Base-by-base conservation (phyloP, 768 basidiomycete genomes). In the Lactarius pseudohatsudake region DNA sequence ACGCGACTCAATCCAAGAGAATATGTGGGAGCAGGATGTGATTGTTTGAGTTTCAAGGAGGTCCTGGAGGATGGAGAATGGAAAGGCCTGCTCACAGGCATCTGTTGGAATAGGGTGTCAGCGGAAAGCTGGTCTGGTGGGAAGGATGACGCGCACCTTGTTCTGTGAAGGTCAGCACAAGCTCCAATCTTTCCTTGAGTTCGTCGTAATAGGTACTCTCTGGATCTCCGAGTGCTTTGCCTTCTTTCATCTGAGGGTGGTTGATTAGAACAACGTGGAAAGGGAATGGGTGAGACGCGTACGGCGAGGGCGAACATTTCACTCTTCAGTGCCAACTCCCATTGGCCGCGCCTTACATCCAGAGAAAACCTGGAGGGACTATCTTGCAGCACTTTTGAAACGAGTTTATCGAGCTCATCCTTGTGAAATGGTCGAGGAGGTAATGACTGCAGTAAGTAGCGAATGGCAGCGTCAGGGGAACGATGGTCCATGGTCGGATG, bases 21-120 rank as follows among this genome's bases (percentile, higher is more conserved):
- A 94, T 28, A 96, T 85, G 69, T 90, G 87, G 11, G 91, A 91
- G 73, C 94, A 95, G 20, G 91, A 93, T 1, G 80, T 76, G 68
- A 96, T 90, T 7, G 94, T 94, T 69, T 94, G 92, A 0, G 86
- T 87, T 75, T 96, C 94, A 59, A 96, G 79, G 22, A 96, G 80
- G 72, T 94, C 92, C 73, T 92, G 89, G 1, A 94, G 83, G 16
- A 91, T 80, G 40, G 79, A 80, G 67, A 94, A 87, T 1, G 92
- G 87, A 68, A 93, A 87, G 2, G 82, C 82, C 47, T 82, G 80
- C 68, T 94, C 92, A 71, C 88, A 91, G n/a, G 86, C 89, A 72
- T 92, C 91, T 92, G 69, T 6, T 50, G 41, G 26, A 53, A 28
- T 53, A 13, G 64, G 66, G 32, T 65, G 36, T 68, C 13, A 64